These are phyloP conservation scores for Colletotrichum euphorbiae DNA, from an alignment of 2,329 filamentous ascomycete genomes.

Conservation along the genomic window DNA sequence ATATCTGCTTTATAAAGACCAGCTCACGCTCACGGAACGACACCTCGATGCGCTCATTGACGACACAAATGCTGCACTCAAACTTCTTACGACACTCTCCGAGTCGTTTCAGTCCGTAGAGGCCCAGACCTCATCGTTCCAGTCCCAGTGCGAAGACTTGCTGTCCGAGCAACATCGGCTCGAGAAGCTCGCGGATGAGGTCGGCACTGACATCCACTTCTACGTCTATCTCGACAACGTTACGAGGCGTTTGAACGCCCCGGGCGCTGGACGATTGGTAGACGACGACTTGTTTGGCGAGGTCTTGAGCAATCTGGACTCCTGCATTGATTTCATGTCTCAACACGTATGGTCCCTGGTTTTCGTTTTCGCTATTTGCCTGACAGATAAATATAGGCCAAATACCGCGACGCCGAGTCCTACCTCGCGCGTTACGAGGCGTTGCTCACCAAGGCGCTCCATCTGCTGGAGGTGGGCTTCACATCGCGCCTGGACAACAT, in stretches of 20 bases:
- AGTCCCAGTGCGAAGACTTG: conserved; percentile 89
- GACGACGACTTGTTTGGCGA: conserved; percentile 87
- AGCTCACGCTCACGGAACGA: conserved; percentile 81
- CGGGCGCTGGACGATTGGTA: conserved; percentile 87
- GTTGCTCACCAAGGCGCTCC: conserved; percentile 75
- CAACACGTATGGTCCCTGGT: conserved; percentile 73
- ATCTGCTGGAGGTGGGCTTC: conserved; percentile 70
- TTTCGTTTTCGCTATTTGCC: fast-evolving
- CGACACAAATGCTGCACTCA: conserved; percentile 81
- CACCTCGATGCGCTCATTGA: conserved; percentile 84
- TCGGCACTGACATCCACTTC: conserved; percentile 91
- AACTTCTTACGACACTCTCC: conserved; percentile 81
- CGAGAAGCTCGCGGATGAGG: conserved; percentile 81
- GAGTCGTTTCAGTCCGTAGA: conserved; percentile 90
- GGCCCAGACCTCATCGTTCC: conserved; percentile 91
- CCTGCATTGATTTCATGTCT: conserved; percentile 93
- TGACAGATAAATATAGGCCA: conserved; percentile 62
- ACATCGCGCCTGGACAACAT: conserved; percentile 64
- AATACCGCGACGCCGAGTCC: conserved; percentile 86
- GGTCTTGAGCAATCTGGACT: conserved; percentile 87
- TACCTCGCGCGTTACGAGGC: conserved; percentile 91
- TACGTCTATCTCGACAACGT: conserved; percentile 94
- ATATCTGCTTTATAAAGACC: conserved; percentile 86
- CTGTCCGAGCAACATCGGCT: conserved; percentile 84
- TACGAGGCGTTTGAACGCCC: conserved; percentile 89